These are phyloP conservation scores for Pestalotiopsis sp. DNA, from an alignment of 2,329 filamentous ascomycete species.

Conservation along the genomic window DNA sequence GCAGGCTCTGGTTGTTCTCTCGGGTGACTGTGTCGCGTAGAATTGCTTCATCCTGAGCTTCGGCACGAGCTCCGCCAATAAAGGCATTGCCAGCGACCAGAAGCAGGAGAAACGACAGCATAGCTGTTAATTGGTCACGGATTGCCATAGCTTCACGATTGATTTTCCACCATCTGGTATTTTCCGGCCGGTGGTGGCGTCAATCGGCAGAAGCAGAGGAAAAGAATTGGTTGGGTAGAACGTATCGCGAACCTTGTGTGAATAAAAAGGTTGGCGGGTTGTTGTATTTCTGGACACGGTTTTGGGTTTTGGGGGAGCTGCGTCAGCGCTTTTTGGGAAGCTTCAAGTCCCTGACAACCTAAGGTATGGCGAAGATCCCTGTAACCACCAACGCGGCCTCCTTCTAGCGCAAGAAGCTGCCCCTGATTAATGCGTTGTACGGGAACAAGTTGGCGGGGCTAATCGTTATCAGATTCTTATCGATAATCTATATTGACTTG, in stretches of 20 bases:
- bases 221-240: background rate
- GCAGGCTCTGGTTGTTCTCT: slow-evolving; percentile 76
- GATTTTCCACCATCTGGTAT: background rate
- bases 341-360: background rate
- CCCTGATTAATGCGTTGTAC: background rate
- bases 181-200: background rate
- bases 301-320: slow-evolving; percentile 5
- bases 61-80: slow-evolving; percentile 8
- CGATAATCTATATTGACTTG: background rate
- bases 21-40: slow-evolving; percentile 52
- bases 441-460: background rate
- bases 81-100: slow-evolving; percentile 15
- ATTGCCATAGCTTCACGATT: slow-evolving; percentile 25
- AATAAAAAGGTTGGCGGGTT: background rate
- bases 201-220: background rate
- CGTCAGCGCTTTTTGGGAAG: background rate
- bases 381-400: background rate
- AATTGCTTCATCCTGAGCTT: slow-evolving; percentile 35
- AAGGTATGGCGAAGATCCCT: background rate
- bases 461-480: background rate
- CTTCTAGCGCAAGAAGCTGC: background rate
- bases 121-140: slow-evolving; percentile 30
- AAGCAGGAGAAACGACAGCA: slow-evolving; percentile 30
- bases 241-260: background rate
- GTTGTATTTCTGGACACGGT: slow-evolving; percentile 12